Base-by-base conservation (phyloP, 1,139 yeast species). In the Suhomyces kunorum region DNA sequence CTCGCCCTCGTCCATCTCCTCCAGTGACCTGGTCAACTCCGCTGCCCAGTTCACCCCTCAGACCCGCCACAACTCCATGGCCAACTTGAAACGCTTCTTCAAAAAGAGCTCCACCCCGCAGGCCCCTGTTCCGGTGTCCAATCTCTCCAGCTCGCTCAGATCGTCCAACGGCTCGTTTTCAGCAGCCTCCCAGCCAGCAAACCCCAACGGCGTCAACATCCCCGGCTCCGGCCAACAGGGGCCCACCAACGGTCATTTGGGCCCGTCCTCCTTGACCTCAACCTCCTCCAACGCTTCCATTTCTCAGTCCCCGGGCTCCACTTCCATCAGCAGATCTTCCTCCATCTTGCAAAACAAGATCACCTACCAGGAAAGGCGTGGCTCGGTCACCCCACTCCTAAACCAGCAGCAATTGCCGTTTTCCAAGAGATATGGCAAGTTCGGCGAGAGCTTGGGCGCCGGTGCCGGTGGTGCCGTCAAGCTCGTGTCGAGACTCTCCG, bases 401-500 rank as follows among this genome's bases (percentile, higher is more conserved):
- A 49, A 33, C 31, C 63, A 58, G 33, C 72, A 64, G 36, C 68
- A 60, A 40, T 50, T 71, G 27, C 80, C 95, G 2, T 79, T 84
- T 47, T 76, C 86, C 16, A 87, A 85, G 56, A 72, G 90, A 46
- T 90, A 89, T 58, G 80, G 88, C 36, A 86, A 83, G 56, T 78
- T 83, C 38, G 96, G 96, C 36, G 94, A 88, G 54, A 85, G 80
- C 43, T 71, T 90, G 32, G 98, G 98, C 34, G 95, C 95, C 8
- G 98, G 98, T 43, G 97, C 97, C 3, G 98, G 98, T 30, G 98
- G 98, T 5, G 77, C 92, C 3, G 98, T 90, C 25, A 79, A 83
- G 53, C 68, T 90, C 39, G 83, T 88, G 23, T 81, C 76, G 30
- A 71, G 96, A 53, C 68, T 78, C 32, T 62, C 76, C 18, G 96